These are phyloP conservation scores for Lophiostoma macrostomum DNA, from an alignment of 495 filamentous ascomycete genomes.

Conservation along the genomic window DNA sequence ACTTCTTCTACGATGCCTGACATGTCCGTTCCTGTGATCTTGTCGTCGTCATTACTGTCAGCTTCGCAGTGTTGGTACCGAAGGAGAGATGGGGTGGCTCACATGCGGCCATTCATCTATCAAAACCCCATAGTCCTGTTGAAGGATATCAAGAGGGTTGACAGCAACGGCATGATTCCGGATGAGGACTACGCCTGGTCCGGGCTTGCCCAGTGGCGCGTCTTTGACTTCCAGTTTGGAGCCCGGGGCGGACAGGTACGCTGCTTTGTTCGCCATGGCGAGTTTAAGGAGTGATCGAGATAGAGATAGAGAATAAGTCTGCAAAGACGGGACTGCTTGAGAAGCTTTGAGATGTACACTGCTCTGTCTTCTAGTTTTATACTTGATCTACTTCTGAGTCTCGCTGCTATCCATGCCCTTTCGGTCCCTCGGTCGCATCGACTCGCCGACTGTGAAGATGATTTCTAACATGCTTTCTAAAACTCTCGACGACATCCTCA, in stretches of 20 bases:
- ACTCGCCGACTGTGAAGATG: no score
- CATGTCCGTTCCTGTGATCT: slow-evolving; percentile 36
- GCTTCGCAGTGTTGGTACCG: not conserved
- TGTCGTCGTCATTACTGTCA: not conserved
- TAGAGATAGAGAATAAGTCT: no score
- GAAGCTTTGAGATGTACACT: no score
- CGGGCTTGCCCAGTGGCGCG: slow-evolving; percentile 1
- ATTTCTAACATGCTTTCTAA: no score
- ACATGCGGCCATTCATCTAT: slow-evolving; percentile 12
- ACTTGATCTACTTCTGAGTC: no score
- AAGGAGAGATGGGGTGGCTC: not conserved
- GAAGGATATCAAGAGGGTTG: slow-evolving; percentile 17
- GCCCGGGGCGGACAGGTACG: not conserved
- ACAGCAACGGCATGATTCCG: slow-evolving; percentile 22
- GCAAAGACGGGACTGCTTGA: no score
- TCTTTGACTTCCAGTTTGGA: slow-evolving; percentile 9
- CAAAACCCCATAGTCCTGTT: slow-evolving; percentile 9
- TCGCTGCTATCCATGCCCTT: no score
- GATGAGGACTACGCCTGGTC: slow-evolving; percentile 17
- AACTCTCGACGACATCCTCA: no score
- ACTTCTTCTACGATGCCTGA: slow-evolving; percentile 37
- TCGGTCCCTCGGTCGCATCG: no score
- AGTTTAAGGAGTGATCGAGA: not conserved
- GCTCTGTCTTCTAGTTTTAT: no score
- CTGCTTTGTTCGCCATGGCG: slow-evolving; percentile 22